These are phyloP conservation scores for Spinacia oleracea DNA, from an alignment of 179 eudicot species.

Conservation along the genomic window DNA sequence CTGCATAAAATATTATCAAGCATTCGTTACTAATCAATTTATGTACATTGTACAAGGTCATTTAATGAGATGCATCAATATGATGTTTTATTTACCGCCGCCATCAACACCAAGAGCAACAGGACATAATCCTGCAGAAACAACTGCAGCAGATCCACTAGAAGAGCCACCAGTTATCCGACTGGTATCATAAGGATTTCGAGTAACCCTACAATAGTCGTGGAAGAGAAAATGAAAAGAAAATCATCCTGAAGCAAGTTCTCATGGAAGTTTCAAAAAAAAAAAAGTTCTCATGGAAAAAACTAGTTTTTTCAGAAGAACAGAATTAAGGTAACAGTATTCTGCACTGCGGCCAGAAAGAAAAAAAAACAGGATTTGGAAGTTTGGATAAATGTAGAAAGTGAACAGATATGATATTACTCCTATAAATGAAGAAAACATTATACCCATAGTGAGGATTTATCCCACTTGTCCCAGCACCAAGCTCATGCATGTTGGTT, in stretches of 20 bases:
- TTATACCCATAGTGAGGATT: constrained; percentile 97
- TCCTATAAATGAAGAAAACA: not conserved
- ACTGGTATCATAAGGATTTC: constrained; percentile 73
- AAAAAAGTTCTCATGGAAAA: not conserved
- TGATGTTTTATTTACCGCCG: constrained; percentile 59
- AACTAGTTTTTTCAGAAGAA: not conserved
- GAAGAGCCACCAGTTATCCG: constrained; percentile 93
- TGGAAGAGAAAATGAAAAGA: not conserved
- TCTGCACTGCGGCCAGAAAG: too few species aligned
- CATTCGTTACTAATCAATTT: not conserved
- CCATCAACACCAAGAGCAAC: constrained; percentile 98
- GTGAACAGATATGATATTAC: not conserved
- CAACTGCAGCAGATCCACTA: constrained; percentile 97
- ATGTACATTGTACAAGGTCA: not conserved
- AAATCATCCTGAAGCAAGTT: not conserved
- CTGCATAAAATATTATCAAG: constrained; percentile 34
- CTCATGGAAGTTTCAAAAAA: too few species aligned
- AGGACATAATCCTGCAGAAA: constrained; percentile 93
- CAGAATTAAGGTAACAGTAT: not conserved
- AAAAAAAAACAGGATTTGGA: too few species aligned
- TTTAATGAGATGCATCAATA: not conserved
- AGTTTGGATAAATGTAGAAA: not conserved
- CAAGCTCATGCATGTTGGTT: constrained; percentile 99
- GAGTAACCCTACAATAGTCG: constrained; percentile 46
- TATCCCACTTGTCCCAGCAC: constrained; percentile 92